Evolutionary conservation across 495 filamentous ascomycete genomes (phyloP), one percentile per base, ranked within the genome.

Genomic region (Aspergillus incahuasiensis): DNA sequence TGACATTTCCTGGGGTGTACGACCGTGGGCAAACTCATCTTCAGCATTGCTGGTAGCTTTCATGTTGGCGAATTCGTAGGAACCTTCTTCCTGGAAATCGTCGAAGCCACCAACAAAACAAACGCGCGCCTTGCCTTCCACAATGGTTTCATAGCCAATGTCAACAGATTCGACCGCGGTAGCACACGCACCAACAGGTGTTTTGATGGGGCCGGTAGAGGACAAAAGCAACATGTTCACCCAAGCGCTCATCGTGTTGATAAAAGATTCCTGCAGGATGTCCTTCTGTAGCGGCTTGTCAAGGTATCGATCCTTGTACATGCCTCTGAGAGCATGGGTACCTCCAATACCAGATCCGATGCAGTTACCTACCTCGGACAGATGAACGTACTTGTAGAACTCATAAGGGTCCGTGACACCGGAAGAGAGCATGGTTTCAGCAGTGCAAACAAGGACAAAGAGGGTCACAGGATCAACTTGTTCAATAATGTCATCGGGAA

Each of bases 31-130:
- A 63, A 97, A 89, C 65, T 97, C 94, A 57, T 97, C 91, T 50
- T 96, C 86, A 21, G 92, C 90, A 62, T 97, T 99, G 79, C 89
- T 95, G 41, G 94, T 99, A 30, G 94, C 94, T 73, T 95, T 95
- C 94, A 99, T 99, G 76, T 99, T 99, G 79, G 94, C 94, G 67
- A 99, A 99, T 72, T 99, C 94, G 62, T 96, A 97, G 5, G 94
- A 97, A 48, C 95, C 94, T 75, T 99, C 94, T 74, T 99, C 94
- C 61, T 95, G 91, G 81, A 99, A 97, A 74, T 99, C 94, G 76
- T 99, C 94, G 68, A 97, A 96, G 49, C 94, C 94, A 81, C 94
- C 94, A 50, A 99, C 95, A 54, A 99, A 87, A 79, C 92, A 97
- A 60, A 99, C 82, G 43, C 90, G 86, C 25, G 94, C 95, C 77